These are phyloP conservation scores for Solanum lignicaule DNA, from an alignment of 257 asterid genomes.

Conservation along the genomic window DNA sequence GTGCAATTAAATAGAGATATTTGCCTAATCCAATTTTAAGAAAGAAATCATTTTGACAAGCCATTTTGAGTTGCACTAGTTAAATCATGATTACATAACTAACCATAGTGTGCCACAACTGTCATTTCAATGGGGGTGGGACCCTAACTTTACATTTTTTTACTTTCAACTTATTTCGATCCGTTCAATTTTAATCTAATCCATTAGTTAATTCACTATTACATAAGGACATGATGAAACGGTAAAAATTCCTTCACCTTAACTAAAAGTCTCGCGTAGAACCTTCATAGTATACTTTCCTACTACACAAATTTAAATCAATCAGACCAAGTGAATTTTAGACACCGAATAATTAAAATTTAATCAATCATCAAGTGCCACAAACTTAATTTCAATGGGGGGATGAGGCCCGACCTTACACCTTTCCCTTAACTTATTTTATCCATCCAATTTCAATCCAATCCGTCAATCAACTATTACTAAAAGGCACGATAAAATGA, in stretches of 20 bases:
- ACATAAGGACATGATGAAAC: background rate
- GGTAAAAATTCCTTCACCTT: background rate
- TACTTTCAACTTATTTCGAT: background rate
- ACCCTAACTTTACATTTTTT: background rate
- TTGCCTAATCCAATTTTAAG: background rate
- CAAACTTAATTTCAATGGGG: background rate
- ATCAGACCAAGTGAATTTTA: fast-evolving
- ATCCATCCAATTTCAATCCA: background rate
- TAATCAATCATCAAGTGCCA: background rate
- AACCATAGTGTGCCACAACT: background rate
- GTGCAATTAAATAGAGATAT: background rate
- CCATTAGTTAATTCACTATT: background rate
- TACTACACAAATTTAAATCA: background rate
- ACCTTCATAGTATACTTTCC: background rate
- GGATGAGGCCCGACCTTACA: background rate
- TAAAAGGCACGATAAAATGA: background rate
- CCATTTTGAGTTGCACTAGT: background rate
- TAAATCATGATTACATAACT: background rate
- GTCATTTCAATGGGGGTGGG: background rate
- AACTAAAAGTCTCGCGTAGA: background rate
- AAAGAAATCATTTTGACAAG: background rate
- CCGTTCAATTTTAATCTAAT: background rate
- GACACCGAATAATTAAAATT: background rate
- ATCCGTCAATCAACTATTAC: background rate
- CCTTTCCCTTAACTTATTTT: background rate